These are phyloP conservation scores for Pseudoturritis turrita DNA, from an alignment of 345 rosid genomes.

Conservation along the genomic window DNA sequence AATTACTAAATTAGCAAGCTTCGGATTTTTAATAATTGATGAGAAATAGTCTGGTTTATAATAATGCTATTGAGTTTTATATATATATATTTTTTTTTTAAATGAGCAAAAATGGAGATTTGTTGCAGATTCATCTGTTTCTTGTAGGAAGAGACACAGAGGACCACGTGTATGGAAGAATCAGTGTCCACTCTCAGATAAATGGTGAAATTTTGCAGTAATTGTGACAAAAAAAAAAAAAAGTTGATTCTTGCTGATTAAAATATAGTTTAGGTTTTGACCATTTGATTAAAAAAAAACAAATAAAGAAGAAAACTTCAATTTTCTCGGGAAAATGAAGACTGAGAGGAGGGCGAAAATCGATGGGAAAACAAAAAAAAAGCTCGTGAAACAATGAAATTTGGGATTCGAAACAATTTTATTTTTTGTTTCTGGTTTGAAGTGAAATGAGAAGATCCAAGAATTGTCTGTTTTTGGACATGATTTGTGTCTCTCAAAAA, in stretches of 20 bases:
- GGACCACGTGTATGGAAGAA: slow-evolving; percentile 55
- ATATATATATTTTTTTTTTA: background rate
- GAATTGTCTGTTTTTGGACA: slow-evolving; percentile 25
- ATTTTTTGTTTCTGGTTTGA: background rate
- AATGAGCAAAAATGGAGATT: slow-evolving; percentile 28
- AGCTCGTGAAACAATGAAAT: slow-evolving; percentile 16
- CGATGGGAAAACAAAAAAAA: no score
- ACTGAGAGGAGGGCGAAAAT: no score
- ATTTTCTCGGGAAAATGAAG: slow-evolving; percentile 10
- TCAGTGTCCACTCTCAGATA: slow-evolving; percentile 43
- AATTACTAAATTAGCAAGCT: background rate
- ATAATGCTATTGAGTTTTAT: slow-evolving; percentile 5
- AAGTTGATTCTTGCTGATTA: background rate
- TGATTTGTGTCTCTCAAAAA: slow-evolving; percentile 32
- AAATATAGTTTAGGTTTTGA: slow-evolving; percentile 30
- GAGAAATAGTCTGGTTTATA: background rate
- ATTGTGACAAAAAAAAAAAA: background rate
- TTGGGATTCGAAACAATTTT: background rate
- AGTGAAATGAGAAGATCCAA: slow-evolving; percentile 19
- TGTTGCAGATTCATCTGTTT: slow-evolving; percentile 50
- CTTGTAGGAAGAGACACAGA: slow-evolving; percentile 30
- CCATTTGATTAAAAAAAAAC: background rate
- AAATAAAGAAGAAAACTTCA: background rate
- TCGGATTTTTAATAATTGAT: background rate
- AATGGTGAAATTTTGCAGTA: slow-evolving; percentile 1